Conservation (phyloP, 176 grass and related monocot species). For the Canna indica region DNA sequence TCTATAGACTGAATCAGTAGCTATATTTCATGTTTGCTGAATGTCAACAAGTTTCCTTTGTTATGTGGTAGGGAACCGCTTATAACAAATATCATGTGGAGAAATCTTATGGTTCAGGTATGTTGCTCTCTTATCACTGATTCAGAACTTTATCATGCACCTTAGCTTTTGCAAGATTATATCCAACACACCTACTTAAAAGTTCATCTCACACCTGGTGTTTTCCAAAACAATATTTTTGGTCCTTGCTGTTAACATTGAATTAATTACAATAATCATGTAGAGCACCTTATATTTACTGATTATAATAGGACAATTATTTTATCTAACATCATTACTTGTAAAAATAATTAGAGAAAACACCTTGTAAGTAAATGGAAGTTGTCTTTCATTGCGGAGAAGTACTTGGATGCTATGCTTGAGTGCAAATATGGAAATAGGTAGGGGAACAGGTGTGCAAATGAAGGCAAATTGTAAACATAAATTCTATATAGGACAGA, state of each 20-base stretch:
- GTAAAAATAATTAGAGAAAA: background rate
- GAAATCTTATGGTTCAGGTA: constrained; percentile 92
- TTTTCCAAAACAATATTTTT: background rate
- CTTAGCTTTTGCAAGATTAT: background rate
- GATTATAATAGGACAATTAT: background rate
- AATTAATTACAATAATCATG: background rate
- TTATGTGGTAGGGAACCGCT: constrained; percentile 63
- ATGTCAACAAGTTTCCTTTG: background rate
- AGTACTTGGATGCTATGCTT: background rate
- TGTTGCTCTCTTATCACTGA: background rate
- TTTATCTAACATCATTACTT: background rate
- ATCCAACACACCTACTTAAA: background rate
- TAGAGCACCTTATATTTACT: background rate
- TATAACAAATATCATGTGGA: constrained; percentile 99
- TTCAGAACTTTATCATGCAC: background rate
- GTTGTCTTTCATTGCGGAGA: background rate
- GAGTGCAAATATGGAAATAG: background rate
- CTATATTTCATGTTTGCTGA: background rate
- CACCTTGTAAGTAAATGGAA: background rate
- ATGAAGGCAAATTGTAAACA: no score
- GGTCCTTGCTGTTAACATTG: background rate
- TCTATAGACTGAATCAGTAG: background rate
- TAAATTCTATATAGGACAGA: no score
- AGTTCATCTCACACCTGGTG: background rate
- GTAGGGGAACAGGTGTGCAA: no score